Base-by-base conservation (phyloP, 1,284 basidiomycete genomes). In the Cerrena zonata region DNA sequence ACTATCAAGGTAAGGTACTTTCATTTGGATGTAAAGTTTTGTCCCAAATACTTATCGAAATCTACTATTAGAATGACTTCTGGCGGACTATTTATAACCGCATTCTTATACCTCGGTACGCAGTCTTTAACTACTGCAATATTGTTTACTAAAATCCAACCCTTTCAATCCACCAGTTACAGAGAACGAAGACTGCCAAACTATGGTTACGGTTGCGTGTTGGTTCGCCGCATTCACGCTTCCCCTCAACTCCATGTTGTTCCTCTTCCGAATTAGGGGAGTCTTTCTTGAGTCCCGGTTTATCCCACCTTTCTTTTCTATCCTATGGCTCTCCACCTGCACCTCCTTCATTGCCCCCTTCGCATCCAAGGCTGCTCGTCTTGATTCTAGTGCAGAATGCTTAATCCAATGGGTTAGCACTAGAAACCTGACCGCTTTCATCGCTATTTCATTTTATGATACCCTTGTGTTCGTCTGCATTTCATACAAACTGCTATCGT, bases 191-290 rank as follows among this genome's bases (percentile, higher is more conserved):
- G 7, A 7, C 7, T 34, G 30, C 15, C 30, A 7, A 7, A 15
- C 15, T 7, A 34, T 34, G 7, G 7, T 34, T 34, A 15, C 7
- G 30, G 15, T 34, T 34, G 7, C 15, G 7, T 7, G 7, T 23
- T 45, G 43, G 43, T 13, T 37, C 11, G 26, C 12, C 15, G 45
- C 7, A 34, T n/a, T 13, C 24, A 21, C 45, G 15, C 5, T 47
- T 12, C 45, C 45, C 15, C 57, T 63, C 1, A 70, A 68, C 1
- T 58, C 64, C 3, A 53, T 69, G 4, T 65, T 72, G 18, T 70
- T 71, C 53, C 64, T 70, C 45, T 59, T 71, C 45, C 69, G 69
- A 4, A 60, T 69, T 4, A 59, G 59, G 19, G 68, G 70, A 1
- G 60, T 73, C 27, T 72, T 62, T 51, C 47, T 56, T 3, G 49